Evolutionary conservation across 441 rosid species (phyloP).

Genomic region (Populus tomentosa): DNA sequence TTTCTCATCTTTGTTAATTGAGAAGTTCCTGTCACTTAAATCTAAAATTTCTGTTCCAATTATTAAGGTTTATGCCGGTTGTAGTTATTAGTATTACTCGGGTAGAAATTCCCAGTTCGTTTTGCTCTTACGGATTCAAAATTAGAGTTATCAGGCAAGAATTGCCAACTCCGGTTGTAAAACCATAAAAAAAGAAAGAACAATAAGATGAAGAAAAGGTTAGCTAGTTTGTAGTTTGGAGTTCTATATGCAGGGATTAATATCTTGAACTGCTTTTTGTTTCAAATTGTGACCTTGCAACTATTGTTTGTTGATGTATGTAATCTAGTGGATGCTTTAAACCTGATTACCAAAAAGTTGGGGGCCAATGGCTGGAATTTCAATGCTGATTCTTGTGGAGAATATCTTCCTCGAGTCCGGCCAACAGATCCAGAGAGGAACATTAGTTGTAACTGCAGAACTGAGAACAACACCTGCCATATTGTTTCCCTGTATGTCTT

Average conservation of each 20-base stretch:
- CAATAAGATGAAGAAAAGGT: background rate
- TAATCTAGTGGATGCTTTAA: constrained; percentile 27
- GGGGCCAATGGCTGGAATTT: constrained; percentile 30
- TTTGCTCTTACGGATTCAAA: background rate
- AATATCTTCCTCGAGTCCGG: background rate
- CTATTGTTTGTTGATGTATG: background rate
- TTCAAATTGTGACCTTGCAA: background rate
- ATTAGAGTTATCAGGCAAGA: background rate
- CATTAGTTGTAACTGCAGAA: constrained; percentile 27
- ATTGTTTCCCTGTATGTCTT: constrained; percentile 2
- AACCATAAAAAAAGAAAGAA: background rate
- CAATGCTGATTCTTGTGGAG: constrained; percentile 24
- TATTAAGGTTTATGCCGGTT: background rate
- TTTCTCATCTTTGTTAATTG: too few species aligned
- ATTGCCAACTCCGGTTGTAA: background rate
- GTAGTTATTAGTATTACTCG: too few species aligned
- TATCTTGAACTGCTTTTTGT: background rate
- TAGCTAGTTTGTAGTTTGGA: background rate
- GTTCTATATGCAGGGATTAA: background rate
- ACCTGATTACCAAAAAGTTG: constrained; percentile 31
- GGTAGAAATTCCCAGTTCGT: background rate
- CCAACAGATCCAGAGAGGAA: constrained; percentile 20
- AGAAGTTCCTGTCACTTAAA: background rate
- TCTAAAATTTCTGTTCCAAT: background rate
- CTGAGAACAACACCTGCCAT: constrained; percentile 33